Evolutionary conservation across 768 basidiomycete species (phyloP).

Genomic region (Rhodotorula babjevae): DNA sequence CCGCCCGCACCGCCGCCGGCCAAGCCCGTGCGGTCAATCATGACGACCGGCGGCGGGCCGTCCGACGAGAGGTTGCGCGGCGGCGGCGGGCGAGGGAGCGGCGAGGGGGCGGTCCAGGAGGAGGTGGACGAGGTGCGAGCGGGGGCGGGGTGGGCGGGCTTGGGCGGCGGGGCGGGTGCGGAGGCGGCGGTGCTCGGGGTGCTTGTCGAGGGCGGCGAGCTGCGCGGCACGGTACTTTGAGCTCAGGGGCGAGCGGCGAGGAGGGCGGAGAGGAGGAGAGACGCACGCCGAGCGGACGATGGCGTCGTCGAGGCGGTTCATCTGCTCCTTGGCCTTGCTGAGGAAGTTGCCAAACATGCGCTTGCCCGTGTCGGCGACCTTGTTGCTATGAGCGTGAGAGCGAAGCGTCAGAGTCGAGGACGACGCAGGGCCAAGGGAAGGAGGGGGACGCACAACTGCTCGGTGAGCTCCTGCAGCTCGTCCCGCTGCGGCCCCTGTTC

Average conservation of each 20-base stretch:
- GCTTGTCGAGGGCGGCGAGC: background rate
- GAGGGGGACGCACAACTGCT: slow-evolving; percentile 20
- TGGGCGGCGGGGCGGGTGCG: slow-evolving; percentile 6
- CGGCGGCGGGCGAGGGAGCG: background rate
- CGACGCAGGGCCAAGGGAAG: background rate
- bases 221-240: background rate
- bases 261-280: background rate
- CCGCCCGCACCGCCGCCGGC: background rate
- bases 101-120: background rate
- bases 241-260: accelerated
- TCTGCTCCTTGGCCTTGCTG: slow-evolving; percentile 26
- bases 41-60: background rate
- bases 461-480: slow-evolving; percentile 29
- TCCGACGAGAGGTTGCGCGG: background rate
- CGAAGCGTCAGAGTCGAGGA: too few species aligned
- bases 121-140: background rate
- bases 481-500: slow-evolving; percentile 7
- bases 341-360: slow-evolving; percentile 24
- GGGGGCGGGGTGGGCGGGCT: background rate
- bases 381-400: slow-evolving; percentile 3
- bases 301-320: slow-evolving; percentile 25
- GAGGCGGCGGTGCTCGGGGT: background rate
- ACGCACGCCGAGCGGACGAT: slow-evolving; percentile 19
- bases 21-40: background rate
- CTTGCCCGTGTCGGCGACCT: slow-evolving; percentile 34